Conservation (phyloP, 1,139 yeast genomes). For the Nakaseomyces glabratus region DNA sequence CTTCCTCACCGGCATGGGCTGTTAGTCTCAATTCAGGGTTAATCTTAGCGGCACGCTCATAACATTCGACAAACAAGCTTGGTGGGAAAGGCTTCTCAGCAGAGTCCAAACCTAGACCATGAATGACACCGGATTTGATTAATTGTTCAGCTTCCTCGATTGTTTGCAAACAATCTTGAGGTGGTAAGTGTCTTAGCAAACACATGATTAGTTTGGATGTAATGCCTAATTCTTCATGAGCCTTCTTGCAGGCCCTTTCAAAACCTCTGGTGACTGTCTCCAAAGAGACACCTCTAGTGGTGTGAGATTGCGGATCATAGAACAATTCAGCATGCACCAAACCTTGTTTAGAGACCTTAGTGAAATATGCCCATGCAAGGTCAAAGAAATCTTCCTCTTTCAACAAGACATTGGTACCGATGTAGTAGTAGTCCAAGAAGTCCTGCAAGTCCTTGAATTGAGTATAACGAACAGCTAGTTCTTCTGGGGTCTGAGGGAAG, state of each 20-base stretch:
- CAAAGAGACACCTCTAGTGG: conserved; percentile 52
- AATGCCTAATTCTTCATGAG: conserved; percentile 48
- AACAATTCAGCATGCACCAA: conserved; percentile 61
- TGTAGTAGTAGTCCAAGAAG: conserved; percentile 66
- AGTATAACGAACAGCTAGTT: conserved; percentile 48
- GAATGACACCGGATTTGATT: conserved; percentile 47
- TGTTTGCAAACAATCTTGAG: conserved; percentile 46
- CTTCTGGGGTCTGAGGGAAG: conserved; percentile 49
- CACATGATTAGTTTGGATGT: conserved; percentile 71
- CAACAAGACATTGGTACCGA: conserved; percentile 65
- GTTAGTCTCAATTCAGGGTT: conserved; percentile 52
- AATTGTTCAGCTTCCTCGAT: conserved; percentile 44
- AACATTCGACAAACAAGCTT: conserved; percentile 53
- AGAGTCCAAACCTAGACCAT: conserved; percentile 71
- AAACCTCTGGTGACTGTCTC: conserved; percentile 58
- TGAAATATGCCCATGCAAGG: conserved; percentile 65
- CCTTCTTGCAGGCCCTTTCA: conserved; percentile 52
- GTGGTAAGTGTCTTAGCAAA: conserved; percentile 62
- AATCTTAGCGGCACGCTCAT: conserved; percentile 37
- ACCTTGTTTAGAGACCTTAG: conserved; percentile 52
- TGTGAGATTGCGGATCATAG: conserved; percentile 79
- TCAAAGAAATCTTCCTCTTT: conserved; percentile 62
- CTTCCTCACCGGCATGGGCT: conserved; percentile 87
- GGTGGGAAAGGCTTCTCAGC: conserved; percentile 73
- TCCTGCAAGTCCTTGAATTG: conserved; percentile 62